phyloP scores from a whole-genome alignment of 371 early-diverging fungal species.

The Cokeromyces recurvatus region DNA sequence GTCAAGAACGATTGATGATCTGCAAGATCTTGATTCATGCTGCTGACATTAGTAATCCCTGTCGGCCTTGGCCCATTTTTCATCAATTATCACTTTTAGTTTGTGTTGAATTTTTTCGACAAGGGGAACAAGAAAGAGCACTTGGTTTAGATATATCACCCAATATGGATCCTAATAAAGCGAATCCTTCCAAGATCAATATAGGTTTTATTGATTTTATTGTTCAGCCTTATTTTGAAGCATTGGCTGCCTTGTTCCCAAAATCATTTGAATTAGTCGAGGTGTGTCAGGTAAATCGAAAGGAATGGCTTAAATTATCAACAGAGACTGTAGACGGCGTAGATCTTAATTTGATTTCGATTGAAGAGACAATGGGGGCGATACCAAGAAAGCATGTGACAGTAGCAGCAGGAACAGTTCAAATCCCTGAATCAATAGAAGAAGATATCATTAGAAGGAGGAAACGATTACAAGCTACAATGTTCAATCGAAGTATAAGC shows the following conservation, averaged over 20 bases:
- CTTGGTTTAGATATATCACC: slow-evolving; percentile 72
- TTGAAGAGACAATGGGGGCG: neutral
- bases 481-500: no score
- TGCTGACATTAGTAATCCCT: slow-evolving; percentile 86
- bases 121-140: slow-evolving; percentile 78
- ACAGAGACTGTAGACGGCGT: slow-evolving; percentile 7
- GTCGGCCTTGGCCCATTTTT: slow-evolving; percentile 79
- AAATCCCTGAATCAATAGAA: slow-evolving; percentile 20
- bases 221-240: slow-evolving; percentile 81
- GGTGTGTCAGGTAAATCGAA: slow-evolving; percentile 23
- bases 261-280: slow-evolving; percentile 33
- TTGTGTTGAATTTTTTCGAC: slow-evolving; percentile 79
- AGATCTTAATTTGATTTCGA: slow-evolving; percentile 3
- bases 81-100: slow-evolving; percentile 79
- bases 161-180: slow-evolving; percentile 73
- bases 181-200: slow-evolving; percentile 69
- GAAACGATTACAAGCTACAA: no score
- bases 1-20: slow-evolving; percentile 57
- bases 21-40: slow-evolving; percentile 75
- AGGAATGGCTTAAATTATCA: slow-evolving; percentile 29
- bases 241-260: slow-evolving; percentile 65
- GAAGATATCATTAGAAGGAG: neutral
- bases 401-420: slow-evolving; percentile 29
- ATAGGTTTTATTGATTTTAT: slow-evolving; percentile 82
- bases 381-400: slow-evolving; percentile 17